Base-by-base conservation (phyloP, 2,329 filamentous ascomycete genomes). In the Paraconiothyrium brasiliense region DNA sequence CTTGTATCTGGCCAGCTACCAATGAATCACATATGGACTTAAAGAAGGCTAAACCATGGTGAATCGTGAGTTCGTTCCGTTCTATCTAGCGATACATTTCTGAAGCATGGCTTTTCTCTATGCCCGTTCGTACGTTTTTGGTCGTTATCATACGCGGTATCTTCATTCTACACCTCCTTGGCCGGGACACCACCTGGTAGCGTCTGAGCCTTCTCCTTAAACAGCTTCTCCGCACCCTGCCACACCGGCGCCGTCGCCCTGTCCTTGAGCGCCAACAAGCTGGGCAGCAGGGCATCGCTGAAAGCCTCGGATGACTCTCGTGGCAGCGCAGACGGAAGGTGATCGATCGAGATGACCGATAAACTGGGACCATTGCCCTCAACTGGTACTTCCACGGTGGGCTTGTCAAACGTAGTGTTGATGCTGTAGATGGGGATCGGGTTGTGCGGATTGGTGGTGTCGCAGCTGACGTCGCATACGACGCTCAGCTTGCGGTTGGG, bases 251-350 rank as follows among this genome's bases (percentile, higher is more conserved):
- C 85, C 22, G 85, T 90, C 61, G 85, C 82, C 76, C 92, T 87
- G 75, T 95, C 87, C 78, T 95, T 92, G 64, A 97, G 85, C 63
- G 89, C 85, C 63, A 95, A 79, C 68, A 97, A 81, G 72, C 89
- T 91, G 22, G 93, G 92, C 72, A 97, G 83, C 67, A 97, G 83
- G 51, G 91, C 90, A 55, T 86, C 83, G 77, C 90, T 92, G 82
- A 97, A 97, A 22, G 90, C 90, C 81, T 97, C 93, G 47, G 89
- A 93, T 30, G 93, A 90, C 82, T 97, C 94, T 57, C 94, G 86
- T 1, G 94, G 92, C 41, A 98, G 84, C 68, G 97, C 86, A 57
- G 89, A 79, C 1, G 79, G 78, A 11, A 81, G 72, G 63, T 80
- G 79, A 65, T 80, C 77, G 48, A 79, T 80, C 34, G 89, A 91